Evolutionary conservation across 768 basidiomycete species (phyloP).

Genomic region (Phaeotremella fagi): DNA sequence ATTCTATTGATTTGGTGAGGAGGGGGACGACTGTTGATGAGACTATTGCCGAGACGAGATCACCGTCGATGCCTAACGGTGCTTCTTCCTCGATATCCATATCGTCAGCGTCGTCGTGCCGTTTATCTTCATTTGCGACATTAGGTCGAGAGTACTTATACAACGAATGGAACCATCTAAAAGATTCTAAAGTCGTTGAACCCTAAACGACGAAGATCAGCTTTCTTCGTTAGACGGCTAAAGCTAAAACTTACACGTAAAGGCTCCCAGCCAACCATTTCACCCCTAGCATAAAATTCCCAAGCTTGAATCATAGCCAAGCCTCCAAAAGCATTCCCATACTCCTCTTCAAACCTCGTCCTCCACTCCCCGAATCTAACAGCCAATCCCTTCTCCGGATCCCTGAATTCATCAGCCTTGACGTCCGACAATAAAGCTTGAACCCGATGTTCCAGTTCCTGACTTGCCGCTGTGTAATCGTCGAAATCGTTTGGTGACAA

Average conservation of each 20-base stretch:
- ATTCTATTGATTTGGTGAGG: conserved; percentile 65
- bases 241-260: conserved; percentile 58
- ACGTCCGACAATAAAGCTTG: conserved; percentile 72
- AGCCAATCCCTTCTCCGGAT: conserved; percentile 69
- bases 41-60: conserved; percentile 80
- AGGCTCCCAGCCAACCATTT: conserved; percentile 82
- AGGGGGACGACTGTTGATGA: conserved; percentile 75
- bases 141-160: conserved; percentile 64
- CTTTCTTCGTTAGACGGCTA: not conserved
- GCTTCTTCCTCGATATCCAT: conserved; percentile 53
- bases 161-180: conserved; percentile 74
- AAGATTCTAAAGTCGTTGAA: conserved; percentile 59
- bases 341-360: conserved; percentile 69
- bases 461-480: conserved; percentile 64
- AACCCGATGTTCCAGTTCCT: conserved; percentile 55
- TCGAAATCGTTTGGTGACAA: conserved; percentile 62
- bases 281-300: conserved; percentile 91
- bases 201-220: conserved; percentile 10
- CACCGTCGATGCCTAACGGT: conserved; percentile 74
- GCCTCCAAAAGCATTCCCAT: conserved; percentile 83
- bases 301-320: conserved; percentile 79
- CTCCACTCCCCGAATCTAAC: conserved; percentile 68
- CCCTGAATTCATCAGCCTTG: conserved; percentile 71
- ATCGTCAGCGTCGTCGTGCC: conserved; percentile 46
- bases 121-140: conserved; percentile 6